Percentiles rank a stretch among this genome's conserved stretches.
Conservation (phyloP, 129 eudicot genomes). For the Centrapalus pauciflorus region DNA sequence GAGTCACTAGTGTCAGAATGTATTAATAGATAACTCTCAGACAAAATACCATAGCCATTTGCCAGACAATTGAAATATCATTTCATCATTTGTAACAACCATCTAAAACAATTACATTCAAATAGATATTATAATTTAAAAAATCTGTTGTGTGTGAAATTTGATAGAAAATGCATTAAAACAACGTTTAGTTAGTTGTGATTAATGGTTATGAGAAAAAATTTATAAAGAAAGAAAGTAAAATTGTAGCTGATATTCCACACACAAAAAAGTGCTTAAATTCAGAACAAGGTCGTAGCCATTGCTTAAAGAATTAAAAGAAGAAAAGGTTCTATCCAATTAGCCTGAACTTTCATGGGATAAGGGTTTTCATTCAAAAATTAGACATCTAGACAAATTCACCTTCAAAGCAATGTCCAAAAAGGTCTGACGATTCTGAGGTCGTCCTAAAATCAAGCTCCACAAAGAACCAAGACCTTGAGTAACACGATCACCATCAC, state of each 20-base stretch:
- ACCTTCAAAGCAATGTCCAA: slow-evolving; percentile 93
- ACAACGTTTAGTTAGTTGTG: background rate
- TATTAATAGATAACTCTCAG: no score
- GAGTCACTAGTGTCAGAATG: no score
- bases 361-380: background rate
- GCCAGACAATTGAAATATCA: no score
- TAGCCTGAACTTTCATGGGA: no score
- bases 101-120: no score
- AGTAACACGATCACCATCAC: slow-evolving; percentile 83
- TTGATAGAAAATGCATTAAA: background rate
- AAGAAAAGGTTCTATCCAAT: background rate
- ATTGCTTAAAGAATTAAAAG: background rate
- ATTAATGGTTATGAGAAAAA: background rate
- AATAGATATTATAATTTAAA: no score
- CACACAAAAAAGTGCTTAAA: background rate
- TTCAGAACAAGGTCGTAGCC: background rate
- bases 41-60: no score
- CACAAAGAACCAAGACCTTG: slow-evolving; percentile 97
- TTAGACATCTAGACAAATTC: background rate
- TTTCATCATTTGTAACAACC: background rate
- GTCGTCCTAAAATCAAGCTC: slow-evolving; percentile 80
- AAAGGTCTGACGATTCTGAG: slow-evolving; percentile 60
- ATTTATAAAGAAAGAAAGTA: background rate
- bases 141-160: background rate
- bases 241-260: background rate